Base-by-base conservation (phyloP, 2,329 filamentous ascomycete species). In the Akanthomyces uredinophilus region DNA sequence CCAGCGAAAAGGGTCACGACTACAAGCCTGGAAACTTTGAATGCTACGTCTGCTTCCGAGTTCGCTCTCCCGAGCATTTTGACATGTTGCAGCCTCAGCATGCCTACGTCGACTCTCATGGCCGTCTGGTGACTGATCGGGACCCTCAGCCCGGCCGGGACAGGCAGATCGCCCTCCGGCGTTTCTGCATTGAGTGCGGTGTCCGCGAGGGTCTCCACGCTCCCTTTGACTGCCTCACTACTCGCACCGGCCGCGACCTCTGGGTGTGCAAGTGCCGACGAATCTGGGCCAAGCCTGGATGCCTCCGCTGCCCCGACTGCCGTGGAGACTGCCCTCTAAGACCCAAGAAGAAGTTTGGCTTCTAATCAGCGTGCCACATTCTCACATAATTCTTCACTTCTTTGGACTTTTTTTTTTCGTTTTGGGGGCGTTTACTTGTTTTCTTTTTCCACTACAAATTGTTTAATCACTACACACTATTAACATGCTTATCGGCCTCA, bases 151-250 rank as follows among this genome's bases (percentile, higher is more conserved):
- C 68, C 3, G 65, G 64, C 11, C 54, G 50, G n/a, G 73, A 75
- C 62, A 68, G 66, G n/a, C 62, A 69, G 37, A 65, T 73, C 22
- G 65, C 69, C 56, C 68, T 78, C 8, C 73, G 76, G 8, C 71
- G 76, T 24, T 78, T 77, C 64, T 78, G 76, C 64, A 74, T 78
- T 56, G 74, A 73, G 22, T 78, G 76, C 51, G 76, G 76, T n/a
- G 71, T 78, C 51, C 67, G 68, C 27, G 65, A 70, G 24, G 75
- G 75, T 2, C 66, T 78, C 8, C 74, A 78, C 57, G 70, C 67
- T 3, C 72, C 75, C 1, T 73, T 71, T 39, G 75, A 77, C 65
- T 72, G 71, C 43, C 65, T 78, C 22, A 72, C 70, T 11, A 77
- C 76, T 10, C 73, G 73, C 63, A 72, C 72, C 2, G 71, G 73